These are phyloP conservation scores for Antarctomyces pellizariae DNA, from an alignment of 495 filamentous ascomycete genomes.

Conservation along the genomic window DNA sequence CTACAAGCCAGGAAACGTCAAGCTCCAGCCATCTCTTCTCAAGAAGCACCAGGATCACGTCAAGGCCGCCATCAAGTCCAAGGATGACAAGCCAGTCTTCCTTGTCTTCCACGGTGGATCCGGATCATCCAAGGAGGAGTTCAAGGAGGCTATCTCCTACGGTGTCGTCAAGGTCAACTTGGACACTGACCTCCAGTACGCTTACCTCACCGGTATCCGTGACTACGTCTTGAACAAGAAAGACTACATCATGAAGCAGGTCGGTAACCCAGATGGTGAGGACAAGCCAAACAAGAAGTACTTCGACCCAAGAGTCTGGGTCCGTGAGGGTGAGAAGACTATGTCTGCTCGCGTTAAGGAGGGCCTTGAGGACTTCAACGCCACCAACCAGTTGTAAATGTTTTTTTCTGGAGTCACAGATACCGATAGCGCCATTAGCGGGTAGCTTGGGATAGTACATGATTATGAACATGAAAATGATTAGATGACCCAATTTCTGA, in stretches of 20 bases:
- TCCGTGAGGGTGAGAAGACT: slow-evolving; percentile 92
- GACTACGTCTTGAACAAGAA: slow-evolving; percentile 88
- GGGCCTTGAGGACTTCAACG: slow-evolving; percentile 80
- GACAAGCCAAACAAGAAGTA: slow-evolving; percentile 99
- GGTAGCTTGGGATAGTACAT: too few species aligned
- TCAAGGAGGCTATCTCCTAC: slow-evolving; percentile 60
- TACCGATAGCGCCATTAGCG: too few species aligned
- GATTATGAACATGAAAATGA: too few species aligned
- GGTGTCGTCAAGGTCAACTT: slow-evolving; percentile 98
- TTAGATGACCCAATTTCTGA: too few species aligned
- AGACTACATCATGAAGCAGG: slow-evolving; percentile 64
- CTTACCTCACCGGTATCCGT: slow-evolving; percentile 74
- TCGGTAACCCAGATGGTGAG: slow-evolving; percentile 86
- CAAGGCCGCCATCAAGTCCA: slow-evolving; percentile 27
- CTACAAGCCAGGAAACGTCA: slow-evolving; percentile 96
- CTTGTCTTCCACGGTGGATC: slow-evolving; percentile 98
- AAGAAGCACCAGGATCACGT: slow-evolving; percentile 85
- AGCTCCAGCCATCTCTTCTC: slow-evolving; percentile 81
- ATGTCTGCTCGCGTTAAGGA: slow-evolving; percentile 65
- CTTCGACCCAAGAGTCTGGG: slow-evolving; percentile 70
- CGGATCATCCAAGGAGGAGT: slow-evolving; percentile 75
- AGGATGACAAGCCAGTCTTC: slow-evolving; percentile 79
- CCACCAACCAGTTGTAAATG: slow-evolving; percentile 59
- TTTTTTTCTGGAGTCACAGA: too few species aligned
- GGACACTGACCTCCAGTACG: slow-evolving; percentile 73